A percentile compares a stretch with the other conserved stretches of the same genome.
Conservation (phyloP, 768 basidiomycete genomes). For the Glaciozyma martinii region DNA sequence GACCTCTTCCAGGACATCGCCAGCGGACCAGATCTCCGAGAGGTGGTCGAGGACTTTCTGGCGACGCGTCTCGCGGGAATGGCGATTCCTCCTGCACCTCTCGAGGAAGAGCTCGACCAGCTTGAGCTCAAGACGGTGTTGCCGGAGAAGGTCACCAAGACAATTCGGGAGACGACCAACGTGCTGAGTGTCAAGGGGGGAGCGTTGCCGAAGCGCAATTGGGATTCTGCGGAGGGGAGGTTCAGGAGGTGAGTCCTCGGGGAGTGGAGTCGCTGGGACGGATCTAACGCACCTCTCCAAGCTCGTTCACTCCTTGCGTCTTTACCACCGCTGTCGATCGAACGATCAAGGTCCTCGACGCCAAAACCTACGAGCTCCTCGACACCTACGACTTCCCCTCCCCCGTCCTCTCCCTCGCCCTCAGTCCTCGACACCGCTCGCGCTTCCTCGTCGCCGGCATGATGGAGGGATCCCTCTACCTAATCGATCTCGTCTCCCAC, state of each 20-base stretch:
- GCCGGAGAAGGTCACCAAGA: neutral
- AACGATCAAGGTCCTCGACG: constrained; percentile 32
- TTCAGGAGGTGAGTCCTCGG: constrained; percentile 8
- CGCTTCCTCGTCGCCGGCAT: constrained; percentile 29
- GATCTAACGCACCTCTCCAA: neutral
- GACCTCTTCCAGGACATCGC: neutral
- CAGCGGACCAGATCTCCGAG: constrained; percentile 2
- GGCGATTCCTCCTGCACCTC: neutral
- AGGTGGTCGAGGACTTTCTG: constrained; percentile 20
- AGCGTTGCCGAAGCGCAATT: constrained; percentile 3
- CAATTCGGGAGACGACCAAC: constrained; percentile 16
- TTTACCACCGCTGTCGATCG: constrained; percentile 36
- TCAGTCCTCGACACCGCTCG: constrained; percentile 9
- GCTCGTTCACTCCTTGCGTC: constrained; percentile 21
- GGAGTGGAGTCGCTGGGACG: neutral
- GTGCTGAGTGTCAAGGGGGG: constrained; percentile 14
- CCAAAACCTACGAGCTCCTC: constrained; percentile 26
- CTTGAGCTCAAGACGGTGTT: neutral
- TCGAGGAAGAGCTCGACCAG: neutral
- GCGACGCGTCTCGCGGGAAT: neutral
- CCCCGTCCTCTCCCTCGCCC: constrained; percentile 29
- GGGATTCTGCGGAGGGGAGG: constrained; percentile 11
- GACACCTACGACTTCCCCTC: constrained; percentile 29
- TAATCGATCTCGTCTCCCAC: constrained; percentile 33
- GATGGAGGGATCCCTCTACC: constrained; percentile 32